Evolutionary conservation across 345 rosid species (phyloP), one percentile per base, ranked within the genome.

Genomic region (Populus ilicifolia): DNA sequence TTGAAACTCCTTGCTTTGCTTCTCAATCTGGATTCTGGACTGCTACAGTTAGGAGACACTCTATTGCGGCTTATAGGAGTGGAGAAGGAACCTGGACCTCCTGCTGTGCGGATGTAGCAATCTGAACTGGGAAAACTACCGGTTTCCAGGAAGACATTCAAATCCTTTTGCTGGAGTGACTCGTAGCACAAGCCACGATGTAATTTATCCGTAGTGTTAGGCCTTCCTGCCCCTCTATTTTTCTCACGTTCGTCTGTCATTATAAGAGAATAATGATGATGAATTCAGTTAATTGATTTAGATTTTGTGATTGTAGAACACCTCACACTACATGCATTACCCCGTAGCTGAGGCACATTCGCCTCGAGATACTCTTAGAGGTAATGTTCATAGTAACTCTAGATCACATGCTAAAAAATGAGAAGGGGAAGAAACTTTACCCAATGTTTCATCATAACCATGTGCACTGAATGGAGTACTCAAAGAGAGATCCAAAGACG

Each of bases 21-120:
- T 71, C 73, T 73, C 77, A 79, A 29, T 18, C 67, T 41, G 41
- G 69, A 50, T 56, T 79, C 73, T 20, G 73, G 77, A 30, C 73
- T 39, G 54, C 52, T 38, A 39, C 27, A 39, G 18, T 18, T 25
- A 36, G 23, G 44, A 65, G 56, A 54, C 30, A 38, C 64, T 35
- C 50, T 29, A 4, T 23, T 41, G 18, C 30, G 70, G 17, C 36
- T 39, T 23, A 16, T 2, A 11, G 48, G 33, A 27, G 80, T 20
- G 16, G 35, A 6, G 43, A 25, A 62, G 39, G 74, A 52, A 33
- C 61, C 27, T 41, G 69, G 54, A 63, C 71, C 74, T 8, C 65
- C 69, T 63, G 13, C 63, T 11, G n/a, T 67, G 10, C 38, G 23
- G 10, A 54, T 63, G 33, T 50, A 71, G 35, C 44, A n/a, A 11